A percentile compares a stretch with the other conserved stretches of the same genome.
phyloP scores from a whole-genome alignment of 2,329 filamentous ascomycete genomes.

The Pseudodiploospora longispora region DNA sequence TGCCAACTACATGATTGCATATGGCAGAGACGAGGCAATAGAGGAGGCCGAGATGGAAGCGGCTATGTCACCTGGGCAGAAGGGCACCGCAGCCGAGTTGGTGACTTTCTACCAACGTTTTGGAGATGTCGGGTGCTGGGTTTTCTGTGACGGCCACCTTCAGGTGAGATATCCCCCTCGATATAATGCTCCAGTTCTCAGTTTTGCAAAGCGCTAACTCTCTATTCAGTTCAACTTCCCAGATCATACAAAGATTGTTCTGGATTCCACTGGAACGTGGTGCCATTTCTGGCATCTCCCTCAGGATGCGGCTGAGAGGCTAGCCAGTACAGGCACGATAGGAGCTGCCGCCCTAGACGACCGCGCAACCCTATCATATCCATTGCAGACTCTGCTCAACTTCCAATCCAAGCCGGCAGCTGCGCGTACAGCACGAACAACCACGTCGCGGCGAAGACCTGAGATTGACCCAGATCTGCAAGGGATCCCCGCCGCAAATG shows the following conservation, averaged over 20 bases:
- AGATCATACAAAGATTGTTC: conserved; percentile 77
- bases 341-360: conserved; percentile 62
- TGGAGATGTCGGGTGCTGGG: conserved; percentile 74
- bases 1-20: conserved; percentile 66
- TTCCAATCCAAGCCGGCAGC: conserved; percentile 43
- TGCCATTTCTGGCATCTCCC: conserved; percentile 73
- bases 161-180: conserved; percentile 43
- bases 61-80: conserved; percentile 29
- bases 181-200: neutral
- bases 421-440: conserved; percentile 32
- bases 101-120: conserved; percentile 77
- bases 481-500: conserved; percentile 62
- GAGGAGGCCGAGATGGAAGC: conserved; percentile 37
- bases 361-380: conserved; percentile 63
- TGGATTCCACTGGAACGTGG: conserved; percentile 66
- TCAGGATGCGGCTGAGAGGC: conserved; percentile 57
- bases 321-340: conserved; percentile 58
- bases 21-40: conserved; percentile 61
- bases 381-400: conserved; percentile 65
- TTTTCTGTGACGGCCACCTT: conserved; percentile 70
- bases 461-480: conserved; percentile 54
- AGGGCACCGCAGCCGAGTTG: conserved; percentile 41
- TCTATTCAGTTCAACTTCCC: conserved; percentile 70
- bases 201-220: conserved; percentile 14
- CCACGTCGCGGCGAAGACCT: conserved; percentile 45